A percentile compares a stretch with the other conserved stretches of the same genome.
These are phyloP conservation scores for Fusarium transvaalense DNA, from an alignment of 2,329 filamentous ascomycete species.

Conservation along the genomic window DNA sequence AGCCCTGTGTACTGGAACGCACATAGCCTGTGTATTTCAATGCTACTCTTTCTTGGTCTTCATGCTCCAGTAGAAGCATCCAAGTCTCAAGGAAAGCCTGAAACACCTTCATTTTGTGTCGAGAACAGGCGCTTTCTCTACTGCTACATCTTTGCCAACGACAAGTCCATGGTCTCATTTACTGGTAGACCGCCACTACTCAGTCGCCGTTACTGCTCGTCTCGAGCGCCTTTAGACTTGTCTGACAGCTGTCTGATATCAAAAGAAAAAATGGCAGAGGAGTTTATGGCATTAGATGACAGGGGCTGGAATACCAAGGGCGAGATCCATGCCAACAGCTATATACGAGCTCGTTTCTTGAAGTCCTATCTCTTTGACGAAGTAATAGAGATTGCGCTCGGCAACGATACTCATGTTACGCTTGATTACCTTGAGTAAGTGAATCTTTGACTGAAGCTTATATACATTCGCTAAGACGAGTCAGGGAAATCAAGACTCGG, in stretches of 20 bases:
- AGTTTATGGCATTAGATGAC: constrained; percentile 55
- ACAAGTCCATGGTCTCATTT: constrained; percentile 65
- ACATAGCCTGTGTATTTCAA: constrained; percentile 54
- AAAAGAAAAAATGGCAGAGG: constrained; percentile 50
- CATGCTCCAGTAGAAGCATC: constrained; percentile 46
- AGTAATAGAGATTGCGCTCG: constrained; percentile 69
- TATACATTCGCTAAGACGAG: constrained; percentile 10
- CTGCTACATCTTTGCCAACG: constrained; percentile 56
- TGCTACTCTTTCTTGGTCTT: constrained; percentile 54
- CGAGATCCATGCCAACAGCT: constrained; percentile 59
- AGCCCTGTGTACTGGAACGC: constrained; percentile 55
- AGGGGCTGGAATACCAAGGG: constrained; percentile 67
- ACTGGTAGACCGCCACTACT: constrained; percentile 67
- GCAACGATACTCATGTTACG: constrained; percentile 40
- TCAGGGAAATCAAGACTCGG: constrained; percentile 54
- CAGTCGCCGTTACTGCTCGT: constrained; percentile 64
- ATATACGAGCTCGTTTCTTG: constrained; percentile 60
- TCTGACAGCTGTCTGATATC: constrained; percentile 62
- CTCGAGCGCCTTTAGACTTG: constrained; percentile 67
- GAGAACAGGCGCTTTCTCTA: constrained; percentile 54
- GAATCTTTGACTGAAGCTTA: background rate
- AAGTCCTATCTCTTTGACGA: constrained; percentile 68
- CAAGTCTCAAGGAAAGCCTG: background rate
- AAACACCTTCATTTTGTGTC: constrained; percentile 50
- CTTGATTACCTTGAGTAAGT: constrained; percentile 45